These are phyloP conservation scores for Pilatotrama ljubarskyi DNA, from an alignment of 768 basidiomycete genomes.

Conservation along the genomic window DNA sequence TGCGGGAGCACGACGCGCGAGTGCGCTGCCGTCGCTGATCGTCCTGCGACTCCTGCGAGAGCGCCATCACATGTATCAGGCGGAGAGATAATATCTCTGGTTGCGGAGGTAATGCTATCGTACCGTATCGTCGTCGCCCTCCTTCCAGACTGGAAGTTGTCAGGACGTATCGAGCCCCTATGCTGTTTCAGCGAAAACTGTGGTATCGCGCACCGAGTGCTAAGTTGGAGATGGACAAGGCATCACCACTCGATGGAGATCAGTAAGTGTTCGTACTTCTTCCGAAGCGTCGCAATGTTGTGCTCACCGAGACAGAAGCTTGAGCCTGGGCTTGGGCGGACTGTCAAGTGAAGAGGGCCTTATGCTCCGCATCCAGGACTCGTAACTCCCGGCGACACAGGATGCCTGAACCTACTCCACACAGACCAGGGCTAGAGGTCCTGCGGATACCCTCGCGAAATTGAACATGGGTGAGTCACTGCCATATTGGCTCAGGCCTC, in stretches of 20 bases:
- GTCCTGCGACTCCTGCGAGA: no score
- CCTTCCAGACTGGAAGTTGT: slow-evolving; percentile 9
- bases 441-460: not conserved
- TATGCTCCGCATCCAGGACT: not conserved
- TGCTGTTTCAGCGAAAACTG: not conserved
- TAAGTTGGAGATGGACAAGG: not conserved
- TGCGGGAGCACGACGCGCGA: not conserved
- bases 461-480: not conserved
- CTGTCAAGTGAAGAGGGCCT: not conserved
- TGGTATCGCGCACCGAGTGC: not conserved
- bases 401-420: slow-evolving; percentile 3
- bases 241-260: not conserved
- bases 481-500: not conserved
- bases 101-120: slow-evolving; percentile 8
- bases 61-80: not conserved
- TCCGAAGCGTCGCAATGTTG: not conserved
- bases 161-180: not conserved
- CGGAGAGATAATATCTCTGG: not conserved
- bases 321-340: not conserved
- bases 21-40: not conserved
- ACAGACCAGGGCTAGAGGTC: slow-evolving; percentile 6
- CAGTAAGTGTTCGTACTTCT: no score
- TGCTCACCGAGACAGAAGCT: not conserved
- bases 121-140: slow-evolving; percentile 7
- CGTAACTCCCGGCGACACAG: not conserved